Evolutionary conservation across 805 yeast genomes (phyloP), one percentile per base, ranked within the genome.

Genomic region (Nakazawaea holstii): DNA sequence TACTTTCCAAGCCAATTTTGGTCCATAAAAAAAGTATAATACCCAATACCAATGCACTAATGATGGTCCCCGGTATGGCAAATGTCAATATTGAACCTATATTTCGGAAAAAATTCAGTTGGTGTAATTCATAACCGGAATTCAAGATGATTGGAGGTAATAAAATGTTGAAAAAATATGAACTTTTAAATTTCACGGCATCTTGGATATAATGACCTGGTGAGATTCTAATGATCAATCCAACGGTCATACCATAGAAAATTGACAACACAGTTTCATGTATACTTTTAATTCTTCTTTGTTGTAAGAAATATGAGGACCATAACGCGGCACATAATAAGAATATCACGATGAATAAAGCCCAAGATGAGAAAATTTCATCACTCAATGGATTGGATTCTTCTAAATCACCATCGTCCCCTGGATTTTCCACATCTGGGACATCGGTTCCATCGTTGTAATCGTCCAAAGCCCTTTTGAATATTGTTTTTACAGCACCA

Each of bases 191-290:
- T 50, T 95, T 90, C 44, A 94, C 97, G 5, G 96, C 89, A 59
- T 91, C 96, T 68, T 95, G 99, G 57, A 94, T 95, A 65, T 89
- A 90, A 64, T 90, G 97, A 41, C 99, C 99, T 0, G 99, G 99
- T 2, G 89, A 77, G 20, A 92, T 74, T 56, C 99, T 76, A 51
- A 95, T 90, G 20, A 94, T 77, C 31, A 95, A 65, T 0, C 99
- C 99, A 27, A 94, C 96, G 41, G 89, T 73, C 98, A 89, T 91
- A 17, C 99, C 99, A 58, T 92, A 90, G 62, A 94, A 90, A 50
- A 94, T 94, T 1, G 98, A 89, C 39, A 95, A 69, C 35, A 94
- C 98, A 0, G 99, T 94, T 68, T 94, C 99, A 66, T 94, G 99
- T n/a, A 94, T 80, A 3, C 96, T 95, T 65, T 88, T 91, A 58